phyloP scores from a whole-genome alignment of 2,329 filamentous ascomycete genomes.

The Ilyonectria mors-panacis region DNA sequence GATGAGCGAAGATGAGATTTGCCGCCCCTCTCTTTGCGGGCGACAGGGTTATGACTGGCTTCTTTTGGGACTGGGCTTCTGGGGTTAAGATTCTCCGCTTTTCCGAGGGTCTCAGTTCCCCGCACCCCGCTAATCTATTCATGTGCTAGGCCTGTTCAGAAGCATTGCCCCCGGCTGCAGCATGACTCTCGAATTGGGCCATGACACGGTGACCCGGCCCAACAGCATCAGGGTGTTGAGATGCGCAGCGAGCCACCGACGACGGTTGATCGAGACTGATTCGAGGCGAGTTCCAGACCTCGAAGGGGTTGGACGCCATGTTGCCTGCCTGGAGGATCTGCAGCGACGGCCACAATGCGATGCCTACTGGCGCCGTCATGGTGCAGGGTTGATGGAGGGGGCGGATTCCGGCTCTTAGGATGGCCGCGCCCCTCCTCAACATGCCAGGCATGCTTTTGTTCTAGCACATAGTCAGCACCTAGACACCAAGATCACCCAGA shows the following conservation, averaged over 20 bases:
- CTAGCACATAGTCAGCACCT: background rate
- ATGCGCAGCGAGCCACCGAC: background rate
- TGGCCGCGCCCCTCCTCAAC: background rate
- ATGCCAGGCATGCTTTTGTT: constrained; percentile 1
- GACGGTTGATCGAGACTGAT: background rate
- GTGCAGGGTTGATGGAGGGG: background rate
- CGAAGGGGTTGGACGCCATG: background rate
- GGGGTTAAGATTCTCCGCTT: constrained; percentile 45
- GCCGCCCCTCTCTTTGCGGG: constrained; percentile 34
- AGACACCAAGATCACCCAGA: background rate
- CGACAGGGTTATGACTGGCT: constrained; percentile 29
- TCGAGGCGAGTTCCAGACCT: background rate
- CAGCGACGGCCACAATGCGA: background rate
- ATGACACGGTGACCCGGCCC: background rate
- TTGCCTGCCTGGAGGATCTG: background rate
- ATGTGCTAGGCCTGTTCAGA: constrained; percentile 37
- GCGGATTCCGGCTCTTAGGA: background rate
- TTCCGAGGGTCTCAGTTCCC: constrained; percentile 47
- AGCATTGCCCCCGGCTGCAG: constrained; percentile 9
- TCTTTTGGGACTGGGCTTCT: constrained; percentile 26
- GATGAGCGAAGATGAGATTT: constrained; percentile 45
- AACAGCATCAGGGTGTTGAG: background rate
- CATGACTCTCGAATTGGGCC: background rate
- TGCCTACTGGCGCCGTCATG: background rate
- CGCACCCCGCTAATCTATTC: constrained; percentile 45